Base-by-base conservation (phyloP, 2,329 filamentous ascomycete genomes). In the Xylariaceae sp. region DNA sequence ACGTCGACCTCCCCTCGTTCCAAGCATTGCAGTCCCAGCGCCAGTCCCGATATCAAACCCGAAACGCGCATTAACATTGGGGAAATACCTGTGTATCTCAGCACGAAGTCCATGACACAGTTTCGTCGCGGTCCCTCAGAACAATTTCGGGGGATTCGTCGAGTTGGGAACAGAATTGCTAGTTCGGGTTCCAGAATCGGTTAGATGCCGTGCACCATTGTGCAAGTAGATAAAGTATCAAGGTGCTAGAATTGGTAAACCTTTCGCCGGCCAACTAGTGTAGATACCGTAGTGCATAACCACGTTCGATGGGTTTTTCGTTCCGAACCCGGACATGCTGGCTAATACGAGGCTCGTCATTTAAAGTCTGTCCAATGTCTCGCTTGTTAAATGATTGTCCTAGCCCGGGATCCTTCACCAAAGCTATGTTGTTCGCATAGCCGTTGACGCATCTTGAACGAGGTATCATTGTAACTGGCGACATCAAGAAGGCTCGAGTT, bases 381-480 rank as follows among this genome's bases (percentile, higher is more conserved):
- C 3, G 32, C 32, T 15, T 10, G 26, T 34, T 34, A 3, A 12
- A 15, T 13, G 10, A 34, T 34, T 34, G 13, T n/a, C 32, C 32
- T 34, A 34, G 32, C 32, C 13, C 6, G 13, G 13, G 7, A 34
- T 34, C 32, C 7, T 7, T 15, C 32, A 34, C 32, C 10, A 13
- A 10, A n/a, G n/a, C 13, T 34, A 34, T 36, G 34, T 6, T 15
- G 29, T 36, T 13, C 8, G 39, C 37, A 37, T 15, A n/a, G 19
- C 7, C 6, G 41, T 49, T 47, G 47, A 42, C 30, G 30, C 45
- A 22, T 22, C 18, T 15, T 37, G 44, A 50, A 55, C 49, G n/a
- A n/a, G n/a, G n/a, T 34, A 55, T 53, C 49, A 49, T 34, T 21
- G 40, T 51, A 34, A 34, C 32, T 15, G 48, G 51, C 44, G 51